These are phyloP conservation scores for Sordariomycetes sp. DNA, from an alignment of 2,329 filamentous ascomycete genomes.

Conservation along the genomic window DNA sequence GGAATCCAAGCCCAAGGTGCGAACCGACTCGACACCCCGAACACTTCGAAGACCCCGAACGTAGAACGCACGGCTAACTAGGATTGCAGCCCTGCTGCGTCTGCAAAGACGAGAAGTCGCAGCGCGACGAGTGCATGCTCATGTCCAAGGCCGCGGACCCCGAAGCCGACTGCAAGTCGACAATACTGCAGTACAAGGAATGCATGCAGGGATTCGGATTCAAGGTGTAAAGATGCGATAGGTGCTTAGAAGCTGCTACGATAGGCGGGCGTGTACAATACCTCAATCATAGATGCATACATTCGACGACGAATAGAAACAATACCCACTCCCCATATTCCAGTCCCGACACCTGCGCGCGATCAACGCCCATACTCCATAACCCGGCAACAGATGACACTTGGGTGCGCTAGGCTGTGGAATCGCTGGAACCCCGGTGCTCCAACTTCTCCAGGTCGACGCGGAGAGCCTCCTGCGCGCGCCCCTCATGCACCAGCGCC, in stretches of 20 bases:
- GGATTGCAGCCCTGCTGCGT: constrained; percentile 76
- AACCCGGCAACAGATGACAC: background rate
- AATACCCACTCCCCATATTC: background rate
- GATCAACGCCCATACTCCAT: background rate
- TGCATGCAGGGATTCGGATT: constrained; percentile 95
- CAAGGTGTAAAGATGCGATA: constrained; percentile 33
- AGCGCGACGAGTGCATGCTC: constrained; percentile 96
- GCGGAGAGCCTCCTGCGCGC: background rate
- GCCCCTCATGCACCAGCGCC: constrained; percentile 1
- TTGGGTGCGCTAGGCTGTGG: background rate
- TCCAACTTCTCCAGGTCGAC: background rate
- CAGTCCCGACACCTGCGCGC: background rate
- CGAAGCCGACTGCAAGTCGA: constrained; percentile 66
- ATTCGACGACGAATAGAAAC: constrained; percentile 2
- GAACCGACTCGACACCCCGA: background rate
- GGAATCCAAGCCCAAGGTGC: constrained; percentile 8
- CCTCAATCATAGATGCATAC: constrained; percentile 3
- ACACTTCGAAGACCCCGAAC: background rate
- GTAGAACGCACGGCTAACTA: background rate
- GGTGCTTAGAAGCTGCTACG: background rate
- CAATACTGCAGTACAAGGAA: constrained; percentile 72
- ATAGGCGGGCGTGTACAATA: constrained; percentile 4
- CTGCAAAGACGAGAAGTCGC: constrained; percentile 87
- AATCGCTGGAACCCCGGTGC: background rate
- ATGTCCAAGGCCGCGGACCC: constrained; percentile 80